Percentiles rank a stretch among this genome's conserved stretches.
These are phyloP conservation scores for Phytophthora sojae DNA, from an alignment of 352 stramenopile genomes.

Conservation along the genomic window DNA sequence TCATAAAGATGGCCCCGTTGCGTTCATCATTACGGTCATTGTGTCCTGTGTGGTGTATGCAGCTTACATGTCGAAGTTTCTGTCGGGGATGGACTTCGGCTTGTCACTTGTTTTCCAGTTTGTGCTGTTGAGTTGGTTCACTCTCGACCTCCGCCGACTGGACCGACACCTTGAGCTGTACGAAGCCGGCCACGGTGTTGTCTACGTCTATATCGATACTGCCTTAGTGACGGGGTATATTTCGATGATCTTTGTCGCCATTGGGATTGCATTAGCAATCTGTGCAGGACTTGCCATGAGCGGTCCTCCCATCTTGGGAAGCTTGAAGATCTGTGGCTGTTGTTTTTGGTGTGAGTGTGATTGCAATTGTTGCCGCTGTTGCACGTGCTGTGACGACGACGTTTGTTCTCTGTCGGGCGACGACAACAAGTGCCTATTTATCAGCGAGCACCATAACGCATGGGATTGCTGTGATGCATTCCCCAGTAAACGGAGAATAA, in stretches of 20 bases:
- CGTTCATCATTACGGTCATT: not conserved
- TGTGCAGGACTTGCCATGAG: not conserved
- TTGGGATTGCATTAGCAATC: not conserved
- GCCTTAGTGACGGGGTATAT: not conserved
- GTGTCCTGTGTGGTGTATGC: not conserved
- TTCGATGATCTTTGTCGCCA: not conserved
- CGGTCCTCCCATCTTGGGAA: too few relatives aligned
- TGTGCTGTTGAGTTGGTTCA: not conserved
- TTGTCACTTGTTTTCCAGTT: slow-evolving; percentile 1
- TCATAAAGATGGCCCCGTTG: slow-evolving; percentile 2
- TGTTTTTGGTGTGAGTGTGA: too few relatives aligned
- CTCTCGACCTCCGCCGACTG: slow-evolving; percentile 2
- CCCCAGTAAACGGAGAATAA: too few relatives aligned
- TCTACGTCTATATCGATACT: slow-evolving; percentile 9
- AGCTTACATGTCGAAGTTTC: not conserved
- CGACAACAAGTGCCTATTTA: too few relatives aligned
- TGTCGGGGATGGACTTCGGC: not conserved
- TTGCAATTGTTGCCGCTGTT: too few relatives aligned
- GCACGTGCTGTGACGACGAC: too few relatives aligned
- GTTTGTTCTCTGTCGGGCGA: too few relatives aligned
- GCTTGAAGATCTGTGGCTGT: too few relatives aligned
- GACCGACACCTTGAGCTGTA: not conserved
- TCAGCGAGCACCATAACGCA: too few relatives aligned
- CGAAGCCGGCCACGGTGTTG: slow-evolving; percentile 1
- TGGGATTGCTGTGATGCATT: too few relatives aligned